Percentiles rank a stretch among this genome's conserved stretches.
Conservation (phyloP, 805 yeast species). For the Starmerella sirachaensis region DNA sequence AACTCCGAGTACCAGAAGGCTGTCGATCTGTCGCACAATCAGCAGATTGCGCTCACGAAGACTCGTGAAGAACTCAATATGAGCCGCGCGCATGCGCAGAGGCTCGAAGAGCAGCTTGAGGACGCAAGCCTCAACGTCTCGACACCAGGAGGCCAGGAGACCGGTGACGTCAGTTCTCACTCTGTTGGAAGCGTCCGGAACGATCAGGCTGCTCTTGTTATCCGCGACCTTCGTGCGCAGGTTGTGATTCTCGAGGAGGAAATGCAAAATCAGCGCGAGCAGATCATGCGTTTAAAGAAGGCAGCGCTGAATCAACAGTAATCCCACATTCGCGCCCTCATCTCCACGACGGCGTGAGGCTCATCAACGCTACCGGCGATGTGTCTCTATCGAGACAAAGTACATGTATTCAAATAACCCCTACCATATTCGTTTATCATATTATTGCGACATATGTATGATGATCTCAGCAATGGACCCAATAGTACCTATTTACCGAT, state of each 20-base stretch:
- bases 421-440: background rate
- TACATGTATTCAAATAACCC: too few species aligned
- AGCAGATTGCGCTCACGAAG: conserved; percentile 59
- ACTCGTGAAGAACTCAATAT: conserved; percentile 61
- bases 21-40: conserved; percentile 56
- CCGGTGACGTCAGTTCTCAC: conserved; percentile 26
- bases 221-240: conserved; percentile 76
- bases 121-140: conserved; percentile 42
- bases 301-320: conserved; percentile 18
- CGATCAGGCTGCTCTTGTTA: conserved; percentile 58
- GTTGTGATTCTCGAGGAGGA: conserved; percentile 70
- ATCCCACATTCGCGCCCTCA: background rate
- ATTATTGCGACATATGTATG: too few species aligned
- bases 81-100: conserved; percentile 44
- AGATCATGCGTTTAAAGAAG: conserved; percentile 25
- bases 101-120: conserved; percentile 53
- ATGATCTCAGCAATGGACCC: too few species aligned
- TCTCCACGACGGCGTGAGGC: too few species aligned
- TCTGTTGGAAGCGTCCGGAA: conserved; percentile 20
- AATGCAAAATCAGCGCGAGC: conserved; percentile 49
- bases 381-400: too few species aligned
- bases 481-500: conserved; percentile 28
- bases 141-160: conserved; percentile 19
- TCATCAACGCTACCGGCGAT: too few species aligned
- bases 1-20: conserved; percentile 66